Percentiles rank a stretch among this genome's conserved stretches.
Evolutionary conservation across 2,329 filamentous ascomycete species (phyloP).

Genomic region (Pseudogymnoascus sp.): DNA sequence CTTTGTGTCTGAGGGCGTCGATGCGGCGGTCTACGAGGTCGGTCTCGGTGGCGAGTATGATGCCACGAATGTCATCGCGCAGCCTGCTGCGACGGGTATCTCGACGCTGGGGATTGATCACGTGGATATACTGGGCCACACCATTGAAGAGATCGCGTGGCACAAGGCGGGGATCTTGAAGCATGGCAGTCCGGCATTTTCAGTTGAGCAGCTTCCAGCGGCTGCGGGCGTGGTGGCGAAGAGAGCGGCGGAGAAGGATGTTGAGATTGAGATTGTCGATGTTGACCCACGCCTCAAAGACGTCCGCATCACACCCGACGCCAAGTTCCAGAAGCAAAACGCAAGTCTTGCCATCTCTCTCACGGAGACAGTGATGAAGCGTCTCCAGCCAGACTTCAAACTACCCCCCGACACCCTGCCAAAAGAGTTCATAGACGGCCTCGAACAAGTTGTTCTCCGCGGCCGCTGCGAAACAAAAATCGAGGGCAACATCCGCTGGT

Average conservation of each 20-base stretch:
- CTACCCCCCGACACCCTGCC: constrained; percentile 12
- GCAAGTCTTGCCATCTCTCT: constrained; percentile 49
- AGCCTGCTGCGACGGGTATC: constrained; percentile 51
- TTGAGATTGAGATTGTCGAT: constrained; percentile 28
- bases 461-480: constrained; percentile 64
- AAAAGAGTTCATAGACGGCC: constrained; percentile 39
- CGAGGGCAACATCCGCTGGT: constrained; percentile 62
- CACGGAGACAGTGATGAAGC: constrained; percentile 29
- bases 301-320: constrained; percentile 35
- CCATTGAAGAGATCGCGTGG: constrained; percentile 61
- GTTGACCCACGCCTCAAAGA: constrained; percentile 28
- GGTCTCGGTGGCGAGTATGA: constrained; percentile 62
- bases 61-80: constrained; percentile 57
- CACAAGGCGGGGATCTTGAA: constrained; percentile 69
- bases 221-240: constrained; percentile 39
- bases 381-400: constrained; percentile 5
- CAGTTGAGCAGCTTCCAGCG: constrained; percentile 42
- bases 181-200: constrained; percentile 48
- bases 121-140: constrained; percentile 52
- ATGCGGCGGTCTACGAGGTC: constrained; percentile 57
- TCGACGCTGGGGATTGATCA: constrained; percentile 64
- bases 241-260: constrained; percentile 35
- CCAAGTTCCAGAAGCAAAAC: constrained; percentile 49
- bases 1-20: constrained; percentile 55
- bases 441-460: constrained; percentile 68